Evolutionary conservation across 169 alveolate species (phyloP), one percentile per base, ranked within the genome.

Genomic region (Cryptosporidium xiaoi): DNA sequence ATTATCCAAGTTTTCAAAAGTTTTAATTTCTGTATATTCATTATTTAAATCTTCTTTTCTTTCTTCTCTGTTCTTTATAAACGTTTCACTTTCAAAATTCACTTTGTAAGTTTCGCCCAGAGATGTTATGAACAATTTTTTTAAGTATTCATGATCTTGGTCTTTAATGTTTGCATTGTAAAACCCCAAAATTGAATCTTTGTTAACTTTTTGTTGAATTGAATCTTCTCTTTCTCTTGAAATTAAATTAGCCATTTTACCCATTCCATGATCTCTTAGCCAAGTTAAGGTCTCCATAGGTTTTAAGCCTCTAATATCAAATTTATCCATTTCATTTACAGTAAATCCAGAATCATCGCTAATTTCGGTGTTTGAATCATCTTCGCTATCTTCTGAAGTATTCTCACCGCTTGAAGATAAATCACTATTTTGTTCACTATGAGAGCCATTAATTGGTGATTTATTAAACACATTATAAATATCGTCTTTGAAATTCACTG

Each of bases 201-300:
- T 77, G 6, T 46, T 2, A 16, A 20, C 65, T 40, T 62, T 62
- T 58, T 77, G 58, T 5, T 16, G 40, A 24, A 2, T 31, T 3
- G 44, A n/a, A 20, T 77, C 66, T 58, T 56, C 64, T 60, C 51
- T 77, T 50, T 56, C 71, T 77, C 40, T 46, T 13, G 87, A 40
- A 46, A 62, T 77, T 24, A 62, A 46, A 2, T 62, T 62, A 20
- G 87, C 69, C 64, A 77, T 44, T 48, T 56, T 77, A n/a, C 46
- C 64, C 24, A 77, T 36, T 13, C 87, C 87, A 20, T 77, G 87
- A n/a, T 62, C 64, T 62, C 46, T 77, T 44, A 77, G 20, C 87
- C 87, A 77, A 27, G 87, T 58, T 15, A 60, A 48, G 5, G 87
- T 77, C 18, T 77, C 87, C 87, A 77, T 77, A 44, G 87, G 71